Evolutionary conservation across 306 rosid species (phyloP), one percentile per base, ranked within the genome.

Genomic region (Gastrolobium bilobum): DNA sequence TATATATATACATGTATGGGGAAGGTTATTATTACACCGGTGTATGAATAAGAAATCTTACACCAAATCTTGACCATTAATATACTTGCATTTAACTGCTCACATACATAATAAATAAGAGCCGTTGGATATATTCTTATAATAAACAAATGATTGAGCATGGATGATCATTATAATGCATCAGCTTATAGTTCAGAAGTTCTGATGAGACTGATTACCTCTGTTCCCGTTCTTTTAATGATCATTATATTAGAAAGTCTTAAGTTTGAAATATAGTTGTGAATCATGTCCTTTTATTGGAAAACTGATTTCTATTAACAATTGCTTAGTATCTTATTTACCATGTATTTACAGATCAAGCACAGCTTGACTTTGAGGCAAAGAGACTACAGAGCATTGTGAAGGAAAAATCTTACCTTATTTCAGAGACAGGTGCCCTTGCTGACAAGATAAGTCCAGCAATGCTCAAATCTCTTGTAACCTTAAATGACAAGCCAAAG

Each of bases 381-480:
- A 89, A 91, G 90, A 86, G 59, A 71, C 94, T 91, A 60, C 97
- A 92, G 69, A 89, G 97, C 86, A 30, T 39, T 58, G 92, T 92
- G 86, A 92, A 94, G 86, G 97, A 94, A 20, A 92, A 94, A 75
- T 78, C 97, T 35, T 89, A 84, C 83, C 7, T 89, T 50, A 85
- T 89, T 79, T 94, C 99, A 6, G 99, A 92, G 82, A 68, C 84
- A 39, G 97, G 97, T 75, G 97, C 73, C 48, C 84, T 94, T 15
- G 88, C 93, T 7, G 97, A 94, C 79, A 86, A 71, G 87, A 86
- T 94, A 66, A 84, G 88, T 86, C 98, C 94, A 2, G 93, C 87
- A 31, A 81, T 94, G 73, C 88, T 94, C 56, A 92, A 85, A 57
- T 86, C 97, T 20, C 79, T 94, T 43, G 89, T 92, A 78, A 88